Evolutionary conservation across 768 basidiomycete genomes (phyloP).

Genomic region (Russula griseocarnosa): DNA sequence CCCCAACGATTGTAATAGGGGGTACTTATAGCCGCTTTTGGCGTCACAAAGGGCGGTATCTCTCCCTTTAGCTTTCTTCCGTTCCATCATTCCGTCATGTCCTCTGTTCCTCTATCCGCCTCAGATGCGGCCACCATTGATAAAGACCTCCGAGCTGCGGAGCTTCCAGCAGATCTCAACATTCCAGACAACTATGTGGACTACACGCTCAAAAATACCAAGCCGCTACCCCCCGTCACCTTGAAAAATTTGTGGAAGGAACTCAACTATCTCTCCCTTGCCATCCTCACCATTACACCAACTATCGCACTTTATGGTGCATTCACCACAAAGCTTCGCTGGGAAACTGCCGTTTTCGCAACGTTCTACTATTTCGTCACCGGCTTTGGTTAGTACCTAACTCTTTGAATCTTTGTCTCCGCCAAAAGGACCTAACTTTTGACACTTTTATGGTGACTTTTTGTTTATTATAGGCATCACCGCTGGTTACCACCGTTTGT

Average conservation of each 20-base stretch:
- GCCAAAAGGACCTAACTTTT: neutral
- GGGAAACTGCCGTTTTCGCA: constrained; percentile 69
- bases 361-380: constrained; percentile 72
- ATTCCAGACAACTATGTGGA: constrained; percentile 59
- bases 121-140: constrained; percentile 29
- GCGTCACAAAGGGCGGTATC: neutral
- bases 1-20: constrained; percentile 3
- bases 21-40: constrained; percentile 23
- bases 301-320: constrained; percentile 70
- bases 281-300: constrained; percentile 71
- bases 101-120: constrained; percentile 32
- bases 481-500: constrained; percentile 94
- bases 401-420: constrained; percentile 16
- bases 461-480: constrained; percentile 56
- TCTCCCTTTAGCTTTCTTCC: constrained; percentile 14
- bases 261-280: constrained; percentile 73
- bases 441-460: neutral
- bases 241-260: constrained; percentile 48
- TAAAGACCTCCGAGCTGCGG: constrained; percentile 28
- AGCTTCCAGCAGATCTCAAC: constrained; percentile 36
- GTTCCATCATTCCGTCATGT: constrained; percentile 31
- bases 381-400: constrained; percentile 65
- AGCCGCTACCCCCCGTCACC: constrained; percentile 47
- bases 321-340: constrained; percentile 56
- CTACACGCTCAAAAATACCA: constrained; percentile 48